A percentile compares a stretch with the other conserved stretches of the same genome.
Evolutionary conservation across 1,284 basidiomycete genomes (phyloP).

Genomic region (Ganoderma lingzhi): DNA sequence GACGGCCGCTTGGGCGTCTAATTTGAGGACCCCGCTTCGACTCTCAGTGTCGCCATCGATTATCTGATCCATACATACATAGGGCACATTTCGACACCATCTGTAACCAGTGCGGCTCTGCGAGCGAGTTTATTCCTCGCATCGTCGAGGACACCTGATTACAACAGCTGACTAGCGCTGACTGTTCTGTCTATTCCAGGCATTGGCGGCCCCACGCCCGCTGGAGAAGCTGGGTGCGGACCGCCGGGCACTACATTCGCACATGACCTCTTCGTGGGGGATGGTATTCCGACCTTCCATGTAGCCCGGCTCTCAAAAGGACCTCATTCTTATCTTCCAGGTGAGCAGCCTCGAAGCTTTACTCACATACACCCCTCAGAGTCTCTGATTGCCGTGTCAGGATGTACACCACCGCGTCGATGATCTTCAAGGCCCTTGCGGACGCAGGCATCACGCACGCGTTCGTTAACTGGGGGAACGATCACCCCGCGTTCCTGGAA

Average conservation of each 20-base stretch:
- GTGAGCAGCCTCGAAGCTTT: no score
- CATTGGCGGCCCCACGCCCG: neutral
- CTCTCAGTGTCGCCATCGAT: neutral
- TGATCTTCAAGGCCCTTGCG: slow-evolving; percentile 64
- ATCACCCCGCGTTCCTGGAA: slow-evolving; percentile 75
- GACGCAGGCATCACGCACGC: slow-evolving; percentile 72
- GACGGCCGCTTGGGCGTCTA: neutral
- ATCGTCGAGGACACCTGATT: no score
- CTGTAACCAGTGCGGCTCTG: no score
- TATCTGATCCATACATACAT: neutral
- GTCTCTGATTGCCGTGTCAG: neutral
- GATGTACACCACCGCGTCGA: slow-evolving; percentile 66
- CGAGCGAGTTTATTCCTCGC: no score
- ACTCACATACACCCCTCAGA: neutral
- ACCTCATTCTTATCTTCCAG: no score
- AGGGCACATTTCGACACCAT: neutral
- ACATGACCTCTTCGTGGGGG: neutral
- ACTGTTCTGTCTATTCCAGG: neutral
- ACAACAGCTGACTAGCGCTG: neutral
- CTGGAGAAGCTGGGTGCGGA: neutral
- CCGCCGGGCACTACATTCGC: neutral
- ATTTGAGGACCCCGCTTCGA: neutral
- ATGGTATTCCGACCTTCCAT: neutral
- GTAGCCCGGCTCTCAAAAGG: no score
- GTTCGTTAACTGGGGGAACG: slow-evolving; percentile 81